phyloP scores from a whole-genome alignment of 78 protist genomes.

The Anaeramoeba flamelloides region DNA sequence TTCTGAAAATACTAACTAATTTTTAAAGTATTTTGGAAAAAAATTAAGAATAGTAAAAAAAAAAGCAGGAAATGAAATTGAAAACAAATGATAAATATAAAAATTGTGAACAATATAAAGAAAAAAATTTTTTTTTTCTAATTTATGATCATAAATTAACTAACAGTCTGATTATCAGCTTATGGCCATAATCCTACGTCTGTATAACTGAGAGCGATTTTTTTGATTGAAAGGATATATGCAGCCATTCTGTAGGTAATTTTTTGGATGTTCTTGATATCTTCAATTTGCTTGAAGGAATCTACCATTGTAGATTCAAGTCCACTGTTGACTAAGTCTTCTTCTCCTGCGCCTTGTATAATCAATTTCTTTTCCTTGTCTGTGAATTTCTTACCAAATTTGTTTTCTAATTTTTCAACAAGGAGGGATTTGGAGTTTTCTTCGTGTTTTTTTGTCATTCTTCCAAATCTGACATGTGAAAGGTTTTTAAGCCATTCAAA shows the following conservation, averaged over 20 bases:
- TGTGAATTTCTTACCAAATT: background rate
- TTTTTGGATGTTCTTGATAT: background rate
- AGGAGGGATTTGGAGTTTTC: slow-evolving; percentile 43
- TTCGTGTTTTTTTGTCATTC: slow-evolving; percentile 55
- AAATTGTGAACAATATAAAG: too few relatives aligned
- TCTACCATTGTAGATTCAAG: background rate
- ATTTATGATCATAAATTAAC: too few relatives aligned
- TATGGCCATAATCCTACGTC: background rate
- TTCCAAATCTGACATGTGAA: slow-evolving; percentile 28
- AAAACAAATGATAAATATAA: too few relatives aligned
- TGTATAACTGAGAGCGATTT: background rate
- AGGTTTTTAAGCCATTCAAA: slow-evolving; percentile 77
- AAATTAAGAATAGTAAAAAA: too few relatives aligned
- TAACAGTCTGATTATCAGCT: too few relatives aligned
- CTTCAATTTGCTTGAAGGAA: background rate
- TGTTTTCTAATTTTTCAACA: slow-evolving; percentile 35
- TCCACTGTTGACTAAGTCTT: background rate
- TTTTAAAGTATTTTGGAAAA: too few relatives aligned
- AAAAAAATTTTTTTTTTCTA: too few relatives aligned
- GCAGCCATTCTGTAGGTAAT: background rate
- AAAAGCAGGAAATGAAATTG: too few relatives aligned
- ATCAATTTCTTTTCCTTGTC: background rate
- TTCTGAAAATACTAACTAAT: too few relatives aligned
- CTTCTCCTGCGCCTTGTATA: background rate
- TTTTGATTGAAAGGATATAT: background rate